Conservation (phyloP, 768 basidiomycete genomes). For the Melanogaster broomeanus region DNA sequence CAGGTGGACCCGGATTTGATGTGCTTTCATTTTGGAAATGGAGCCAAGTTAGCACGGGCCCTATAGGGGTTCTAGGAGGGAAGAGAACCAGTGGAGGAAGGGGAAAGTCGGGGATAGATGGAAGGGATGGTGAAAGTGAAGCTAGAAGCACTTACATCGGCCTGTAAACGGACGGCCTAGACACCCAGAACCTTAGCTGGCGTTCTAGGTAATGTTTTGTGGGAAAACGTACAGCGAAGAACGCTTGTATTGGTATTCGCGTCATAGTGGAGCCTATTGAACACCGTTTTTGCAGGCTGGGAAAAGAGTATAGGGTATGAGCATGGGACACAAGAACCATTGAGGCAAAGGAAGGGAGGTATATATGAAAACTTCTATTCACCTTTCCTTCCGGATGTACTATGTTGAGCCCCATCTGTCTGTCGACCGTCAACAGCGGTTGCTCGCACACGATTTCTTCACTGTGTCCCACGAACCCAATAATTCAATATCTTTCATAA, state of each 20-base stretch:
- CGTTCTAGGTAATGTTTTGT: background rate
- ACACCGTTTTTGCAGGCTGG: slow-evolving; percentile 87
- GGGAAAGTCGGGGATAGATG: background rate
- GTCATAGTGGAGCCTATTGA: slow-evolving; percentile 83
- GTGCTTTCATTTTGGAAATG: slow-evolving; percentile 55
- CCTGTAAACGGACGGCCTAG: slow-evolving; percentile 88
- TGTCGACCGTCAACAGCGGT: slow-evolving; percentile 87
- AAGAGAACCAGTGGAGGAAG: slow-evolving; percentile 4
- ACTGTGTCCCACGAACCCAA: slow-evolving; percentile 38
- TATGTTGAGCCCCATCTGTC: slow-evolving; percentile 96
- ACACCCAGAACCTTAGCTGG: background rate
- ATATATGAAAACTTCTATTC: slow-evolving; percentile 6
- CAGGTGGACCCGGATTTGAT: slow-evolving; percentile 96
- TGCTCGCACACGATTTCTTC: slow-evolving; percentile 83
- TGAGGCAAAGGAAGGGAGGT: background rate
- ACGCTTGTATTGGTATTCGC: slow-evolving; percentile 79
- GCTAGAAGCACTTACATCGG: slow-evolving; percentile 62
- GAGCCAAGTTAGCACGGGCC: background rate
- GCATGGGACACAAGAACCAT: slow-evolving; percentile 1
- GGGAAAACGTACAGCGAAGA: slow-evolving; percentile 63
- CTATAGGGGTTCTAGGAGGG: background rate
- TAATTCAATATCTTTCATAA: background rate
- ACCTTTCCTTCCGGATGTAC: slow-evolving; percentile 96
- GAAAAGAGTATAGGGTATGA: background rate
- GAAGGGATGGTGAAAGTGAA: background rate